phyloP scores from a whole-genome alignment of 345 rosid species.

The Moricandia arvensis region DNA sequence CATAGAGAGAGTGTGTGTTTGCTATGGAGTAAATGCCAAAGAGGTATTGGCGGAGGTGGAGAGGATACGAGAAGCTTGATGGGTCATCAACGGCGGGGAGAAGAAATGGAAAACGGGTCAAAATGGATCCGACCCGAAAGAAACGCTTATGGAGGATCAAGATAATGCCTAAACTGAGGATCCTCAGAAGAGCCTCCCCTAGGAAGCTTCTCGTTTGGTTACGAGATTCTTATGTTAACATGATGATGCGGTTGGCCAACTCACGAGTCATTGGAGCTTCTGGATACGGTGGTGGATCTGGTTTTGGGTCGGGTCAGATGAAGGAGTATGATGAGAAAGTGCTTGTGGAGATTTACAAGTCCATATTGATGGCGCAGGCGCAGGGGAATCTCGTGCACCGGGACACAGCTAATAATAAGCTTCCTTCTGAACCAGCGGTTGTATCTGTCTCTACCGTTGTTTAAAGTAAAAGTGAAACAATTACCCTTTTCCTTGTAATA shows the following conservation, averaged over 20 bases:
- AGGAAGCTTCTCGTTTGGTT: conserved; percentile 55
- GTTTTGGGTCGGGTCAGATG: conserved; percentile 35
- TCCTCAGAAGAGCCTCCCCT: conserved; percentile 41
- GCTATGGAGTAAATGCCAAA: conserved; percentile 34
- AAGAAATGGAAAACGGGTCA: conserved; percentile 26
- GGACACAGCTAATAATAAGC: conserved; percentile 32
- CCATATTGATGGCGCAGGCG: conserved; percentile 52
- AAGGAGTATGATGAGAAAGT: conserved; percentile 54
- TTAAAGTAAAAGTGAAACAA: conserved; percentile 1
- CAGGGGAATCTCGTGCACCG: conserved; percentile 51
- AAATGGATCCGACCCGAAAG: conserved; percentile 34
- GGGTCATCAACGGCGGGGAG: conserved; percentile 14
- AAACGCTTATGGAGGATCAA: conserved; percentile 52
- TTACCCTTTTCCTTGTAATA: background rate
- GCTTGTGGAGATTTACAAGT: conserved; percentile 71
- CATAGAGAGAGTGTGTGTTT: background rate
- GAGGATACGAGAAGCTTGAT: conserved; percentile 53
- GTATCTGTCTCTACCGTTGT: conserved; percentile 13
- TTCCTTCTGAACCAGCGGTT: conserved; percentile 23
- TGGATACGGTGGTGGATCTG: conserved; percentile 37
- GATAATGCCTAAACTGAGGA: conserved; percentile 45
- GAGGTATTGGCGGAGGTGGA: conserved; percentile 47
- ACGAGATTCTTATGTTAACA: conserved; percentile 65
- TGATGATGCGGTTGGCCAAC: conserved; percentile 61
- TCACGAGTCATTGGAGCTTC: conserved; percentile 41